Evolutionary conservation across 2,329 filamentous ascomycete genomes (phyloP).

Genomic region (Xylaria arbuscula): DNA sequence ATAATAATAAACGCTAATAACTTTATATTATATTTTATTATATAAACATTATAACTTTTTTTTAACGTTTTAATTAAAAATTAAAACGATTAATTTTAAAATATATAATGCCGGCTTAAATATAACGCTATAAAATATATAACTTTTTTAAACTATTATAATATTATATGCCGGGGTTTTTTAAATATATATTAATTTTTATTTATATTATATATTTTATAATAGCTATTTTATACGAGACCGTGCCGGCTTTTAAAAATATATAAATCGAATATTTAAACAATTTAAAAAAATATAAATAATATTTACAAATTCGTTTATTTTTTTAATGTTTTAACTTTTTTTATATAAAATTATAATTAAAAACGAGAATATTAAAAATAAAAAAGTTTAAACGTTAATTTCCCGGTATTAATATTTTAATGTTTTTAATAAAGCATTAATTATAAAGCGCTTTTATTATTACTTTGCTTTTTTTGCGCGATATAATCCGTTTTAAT

Average conservation of each 20-base stretch:
- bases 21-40: constrained; percentile 2
- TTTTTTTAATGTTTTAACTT: constrained; percentile 7
- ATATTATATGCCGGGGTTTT: background rate
- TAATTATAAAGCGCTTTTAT: background rate
- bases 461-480: background rate
- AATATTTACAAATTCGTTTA: background rate
- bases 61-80: background rate
- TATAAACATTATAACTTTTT: constrained; percentile 2
- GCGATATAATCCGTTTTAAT: background rate
- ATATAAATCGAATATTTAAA: constrained; percentile 3
- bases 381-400: background rate
- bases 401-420: background rate
- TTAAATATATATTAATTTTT: constrained; percentile 2
- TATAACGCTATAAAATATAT: constrained; percentile 1
- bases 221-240: constrained; percentile 2
- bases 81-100: constrained; percentile 5
- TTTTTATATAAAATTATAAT: too few relatives aligned
- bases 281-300: constrained; percentile 2
- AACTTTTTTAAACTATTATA: too few relatives aligned
- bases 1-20: constrained; percentile 75
- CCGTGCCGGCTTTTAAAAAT: background rate
- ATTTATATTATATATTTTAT: background rate
- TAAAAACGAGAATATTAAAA: constrained; percentile 1
- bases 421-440: background rate
- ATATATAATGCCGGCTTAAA: background rate